Evolutionary conservation across 2,329 filamentous ascomycete species (phyloP).

Genomic region (Ceratocystis colombiana): DNA sequence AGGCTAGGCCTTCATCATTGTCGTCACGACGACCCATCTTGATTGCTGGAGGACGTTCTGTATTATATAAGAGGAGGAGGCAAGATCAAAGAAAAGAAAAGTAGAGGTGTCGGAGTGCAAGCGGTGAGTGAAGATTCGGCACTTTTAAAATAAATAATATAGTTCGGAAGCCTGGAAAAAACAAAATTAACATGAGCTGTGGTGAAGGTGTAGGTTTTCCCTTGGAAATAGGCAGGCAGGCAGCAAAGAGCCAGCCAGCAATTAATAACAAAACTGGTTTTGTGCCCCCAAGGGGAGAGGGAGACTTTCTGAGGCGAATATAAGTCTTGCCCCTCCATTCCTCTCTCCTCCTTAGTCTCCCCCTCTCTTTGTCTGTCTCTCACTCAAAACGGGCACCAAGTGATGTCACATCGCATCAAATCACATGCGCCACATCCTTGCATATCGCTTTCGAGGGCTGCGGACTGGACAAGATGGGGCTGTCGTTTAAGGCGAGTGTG

Average conservation of each 20-base stretch:
- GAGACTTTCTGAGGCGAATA: neutral
- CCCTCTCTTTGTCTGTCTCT: neutral
- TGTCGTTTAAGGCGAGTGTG: neutral
- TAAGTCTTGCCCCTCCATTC: neutral
- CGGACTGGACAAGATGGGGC: neutral
- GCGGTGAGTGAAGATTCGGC: neutral
- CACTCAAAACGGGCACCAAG: conserved; percentile 17
- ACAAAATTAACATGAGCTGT: neutral
- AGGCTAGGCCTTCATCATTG: conserved; percentile 24
- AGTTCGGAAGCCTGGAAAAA: neutral
- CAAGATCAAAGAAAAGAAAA: conserved; percentile 4
- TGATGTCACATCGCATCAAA: conserved; percentile 18
- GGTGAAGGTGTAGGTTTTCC: neutral
- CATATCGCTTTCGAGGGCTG: conserved; percentile 5
- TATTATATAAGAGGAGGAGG: neutral
- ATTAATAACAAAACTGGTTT: neutral
- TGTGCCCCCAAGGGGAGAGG: neutral
- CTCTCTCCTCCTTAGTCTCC: conserved; percentile 7
- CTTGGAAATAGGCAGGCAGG: neutral
- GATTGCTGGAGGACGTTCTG: neutral
- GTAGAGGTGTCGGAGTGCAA: neutral
- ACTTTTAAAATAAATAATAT: neutral
- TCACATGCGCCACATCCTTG: conserved; percentile 23
- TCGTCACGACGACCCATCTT: conserved; percentile 19
- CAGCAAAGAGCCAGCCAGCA: neutral